phyloP scores from a whole-genome alignment of 2,329 filamentous ascomycete species.

The Fusarium paranaense region DNA sequence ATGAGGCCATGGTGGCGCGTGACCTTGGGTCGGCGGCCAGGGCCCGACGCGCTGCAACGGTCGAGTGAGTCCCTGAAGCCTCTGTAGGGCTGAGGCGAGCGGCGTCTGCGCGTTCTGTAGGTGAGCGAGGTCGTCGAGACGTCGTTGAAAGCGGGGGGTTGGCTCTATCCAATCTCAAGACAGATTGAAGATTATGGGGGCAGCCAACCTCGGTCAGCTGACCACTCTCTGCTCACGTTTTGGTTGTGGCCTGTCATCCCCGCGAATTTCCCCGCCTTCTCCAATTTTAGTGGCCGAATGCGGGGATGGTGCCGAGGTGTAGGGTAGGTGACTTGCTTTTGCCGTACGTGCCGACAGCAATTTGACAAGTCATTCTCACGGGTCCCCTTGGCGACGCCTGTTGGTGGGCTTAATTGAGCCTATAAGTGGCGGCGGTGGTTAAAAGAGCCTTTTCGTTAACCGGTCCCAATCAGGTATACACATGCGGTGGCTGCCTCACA shows the following conservation, averaged over 20 bases:
- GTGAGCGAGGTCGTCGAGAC: not conserved
- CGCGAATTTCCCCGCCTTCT: constrained; percentile 33
- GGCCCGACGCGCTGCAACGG: constrained; percentile 11
- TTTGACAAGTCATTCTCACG: not conserved
- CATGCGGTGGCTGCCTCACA: not conserved
- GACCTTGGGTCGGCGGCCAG: constrained; percentile 13
- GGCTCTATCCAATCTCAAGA: constrained; percentile 11
- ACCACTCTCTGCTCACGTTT: constrained; percentile 34
- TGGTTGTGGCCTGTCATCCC: constrained; percentile 18
- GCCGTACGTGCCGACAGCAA: not conserved
- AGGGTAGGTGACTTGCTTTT: constrained; percentile 17
- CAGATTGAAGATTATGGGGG: constrained; percentile 37
- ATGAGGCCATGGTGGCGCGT: constrained; percentile 42
- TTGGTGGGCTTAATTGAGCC: not conserved
- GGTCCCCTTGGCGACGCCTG: not conserved
- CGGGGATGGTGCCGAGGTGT: constrained; percentile 16
- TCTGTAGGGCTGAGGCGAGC: not conserved
- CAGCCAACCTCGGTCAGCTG: constrained; percentile 31
- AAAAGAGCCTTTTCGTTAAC: not conserved
- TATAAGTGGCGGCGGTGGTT: not conserved
- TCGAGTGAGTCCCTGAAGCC: not conserved
- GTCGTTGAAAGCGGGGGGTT: constrained; percentile 6
- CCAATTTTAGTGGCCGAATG: constrained; percentile 24
- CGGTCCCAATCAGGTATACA: not conserved
- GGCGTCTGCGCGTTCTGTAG: constrained; percentile 1